Conservation (phyloP, 2,329 filamentous ascomycete species). For the Achaetomium macrosporum region DNA sequence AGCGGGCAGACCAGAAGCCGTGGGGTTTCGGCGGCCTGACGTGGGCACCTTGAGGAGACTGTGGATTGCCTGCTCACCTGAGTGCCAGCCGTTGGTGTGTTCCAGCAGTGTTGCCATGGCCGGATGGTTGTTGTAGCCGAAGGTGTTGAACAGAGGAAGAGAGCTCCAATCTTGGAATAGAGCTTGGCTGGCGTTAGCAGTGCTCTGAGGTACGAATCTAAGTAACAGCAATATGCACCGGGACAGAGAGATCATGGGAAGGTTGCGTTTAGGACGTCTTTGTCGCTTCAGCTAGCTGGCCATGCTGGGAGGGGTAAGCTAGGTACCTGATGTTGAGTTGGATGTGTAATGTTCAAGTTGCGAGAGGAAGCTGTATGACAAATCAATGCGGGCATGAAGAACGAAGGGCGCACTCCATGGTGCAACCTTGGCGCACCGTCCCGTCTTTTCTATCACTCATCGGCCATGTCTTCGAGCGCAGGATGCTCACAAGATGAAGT, state of each 20-base stretch:
- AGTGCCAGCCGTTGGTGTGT: conserved; percentile 46
- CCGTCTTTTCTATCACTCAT: neutral
- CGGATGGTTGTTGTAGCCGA: neutral
- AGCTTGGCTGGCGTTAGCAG: neutral
- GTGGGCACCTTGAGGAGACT: conserved; percentile 52
- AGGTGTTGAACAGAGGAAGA: neutral
- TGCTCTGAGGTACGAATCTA: neutral
- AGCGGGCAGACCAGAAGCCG: conserved; percentile 54
- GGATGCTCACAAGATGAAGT: neutral
- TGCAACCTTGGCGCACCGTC: neutral
- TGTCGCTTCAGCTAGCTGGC: neutral
- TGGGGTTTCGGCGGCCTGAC: conserved; percentile 54
- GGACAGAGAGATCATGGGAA: neutral
- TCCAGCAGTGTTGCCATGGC: conserved; percentile 15
- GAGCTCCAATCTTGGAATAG: neutral
- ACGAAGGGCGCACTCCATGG: neutral
- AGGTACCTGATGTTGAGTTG: neutral
- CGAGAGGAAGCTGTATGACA: neutral
- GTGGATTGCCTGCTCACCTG: conserved; percentile 63
- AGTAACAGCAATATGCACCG: neutral
- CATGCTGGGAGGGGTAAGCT: neutral
- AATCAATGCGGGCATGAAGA: neutral
- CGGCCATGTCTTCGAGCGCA: too few relatives aligned
- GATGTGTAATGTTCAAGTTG: neutral
- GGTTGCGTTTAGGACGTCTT: neutral